A percentile compares a stretch with the other conserved stretches of the same genome.
These are phyloP conservation scores for Wickerhamomyces sydowiorum DNA, from an alignment of 805 yeast genomes.

Conservation along the genomic window DNA sequence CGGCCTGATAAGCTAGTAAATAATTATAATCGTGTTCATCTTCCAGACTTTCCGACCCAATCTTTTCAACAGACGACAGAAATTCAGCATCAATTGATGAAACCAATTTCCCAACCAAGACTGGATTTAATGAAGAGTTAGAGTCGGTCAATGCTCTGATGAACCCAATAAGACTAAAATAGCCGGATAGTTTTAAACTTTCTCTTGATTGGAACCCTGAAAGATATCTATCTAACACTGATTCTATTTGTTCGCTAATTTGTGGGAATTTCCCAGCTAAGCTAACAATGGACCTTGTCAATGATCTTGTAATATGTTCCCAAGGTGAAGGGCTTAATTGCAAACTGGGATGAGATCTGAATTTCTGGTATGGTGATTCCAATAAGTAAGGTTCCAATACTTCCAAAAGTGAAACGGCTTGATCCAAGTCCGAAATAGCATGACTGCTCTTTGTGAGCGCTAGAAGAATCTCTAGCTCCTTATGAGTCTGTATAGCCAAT, in stretches of 20 bases:
- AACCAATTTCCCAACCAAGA: conserved; percentile 23
- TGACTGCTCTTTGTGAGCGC: conserved; percentile 39
- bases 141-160: conserved; percentile 25
- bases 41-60: conserved; percentile 29
- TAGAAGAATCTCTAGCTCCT: conserved; percentile 48
- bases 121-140: conserved; percentile 14
- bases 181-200: conserved; percentile 12
- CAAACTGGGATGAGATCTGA: conserved; percentile 31
- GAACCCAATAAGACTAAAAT: conserved; percentile 33
- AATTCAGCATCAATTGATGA: conserved; percentile 11
- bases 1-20: conserved; percentile 28
- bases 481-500: conserved; percentile 24
- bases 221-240: conserved; percentile 23
- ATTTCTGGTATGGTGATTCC: conserved; percentile 45
- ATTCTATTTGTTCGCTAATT: conserved; percentile 13
- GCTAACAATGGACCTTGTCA: conserved; percentile 26
- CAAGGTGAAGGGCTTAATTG: conserved; percentile 33
- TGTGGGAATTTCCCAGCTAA: conserved; percentile 23
- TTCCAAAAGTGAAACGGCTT: conserved; percentile 33
- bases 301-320: conserved; percentile 30
- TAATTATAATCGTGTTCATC: conserved; percentile 22
- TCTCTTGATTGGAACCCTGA: conserved; percentile 9
- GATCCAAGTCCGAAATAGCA: conserved; percentile 25
- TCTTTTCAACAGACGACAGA: conserved; percentile 15
- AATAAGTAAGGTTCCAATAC: conserved; percentile 42